A percentile compares a stretch with the other conserved stretches of the same genome.
These are phyloP conservation scores for Tolypocladium sp. DNA, from an alignment of 2,329 filamentous ascomycete species.

Conservation along the genomic window DNA sequence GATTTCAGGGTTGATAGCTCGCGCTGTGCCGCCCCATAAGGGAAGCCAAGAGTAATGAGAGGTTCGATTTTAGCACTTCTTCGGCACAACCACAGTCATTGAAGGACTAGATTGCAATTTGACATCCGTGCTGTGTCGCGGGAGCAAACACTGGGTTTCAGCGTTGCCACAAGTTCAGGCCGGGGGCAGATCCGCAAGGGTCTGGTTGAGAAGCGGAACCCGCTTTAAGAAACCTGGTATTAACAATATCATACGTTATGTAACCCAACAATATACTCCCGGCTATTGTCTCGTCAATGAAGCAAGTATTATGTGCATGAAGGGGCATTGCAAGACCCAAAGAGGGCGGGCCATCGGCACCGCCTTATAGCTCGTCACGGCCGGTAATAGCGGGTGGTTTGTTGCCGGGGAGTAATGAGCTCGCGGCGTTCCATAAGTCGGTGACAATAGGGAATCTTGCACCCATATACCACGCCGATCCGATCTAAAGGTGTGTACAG, in stretches of 20 bases:
- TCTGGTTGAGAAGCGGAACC: neutral
- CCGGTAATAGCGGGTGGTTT: conserved; percentile 14
- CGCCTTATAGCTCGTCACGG: conserved; percentile 25
- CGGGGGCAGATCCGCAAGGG: neutral
- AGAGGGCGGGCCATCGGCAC: conserved; percentile 3
- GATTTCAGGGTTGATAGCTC: neutral
- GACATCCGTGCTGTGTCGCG: conserved; percentile 80
- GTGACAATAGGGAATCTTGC: conserved; percentile 60
- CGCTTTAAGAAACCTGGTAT: neutral
- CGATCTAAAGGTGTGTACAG: conserved; percentile 47
- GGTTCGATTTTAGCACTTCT: conserved; percentile 87
- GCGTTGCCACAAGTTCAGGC: neutral
- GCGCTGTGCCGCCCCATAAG: conserved; percentile 2
- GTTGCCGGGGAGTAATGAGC: conserved; percentile 11
- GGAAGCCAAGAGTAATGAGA: conserved; percentile 19
- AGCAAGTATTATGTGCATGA: conserved; percentile 1
- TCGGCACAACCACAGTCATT: conserved; percentile 95
- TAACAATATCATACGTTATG: neutral
- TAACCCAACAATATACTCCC: neutral
- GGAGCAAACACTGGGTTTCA: neutral
- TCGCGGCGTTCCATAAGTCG: conserved; percentile 16
- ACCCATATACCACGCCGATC: conserved; percentile 68
- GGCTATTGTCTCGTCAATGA: neutral
- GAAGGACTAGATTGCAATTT: conserved; percentile 89
- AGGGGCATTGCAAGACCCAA: conserved; percentile 4